phyloP scores from a whole-genome alignment of 2,329 filamentous ascomycete species.

The Aspergillus fijiensis region DNA sequence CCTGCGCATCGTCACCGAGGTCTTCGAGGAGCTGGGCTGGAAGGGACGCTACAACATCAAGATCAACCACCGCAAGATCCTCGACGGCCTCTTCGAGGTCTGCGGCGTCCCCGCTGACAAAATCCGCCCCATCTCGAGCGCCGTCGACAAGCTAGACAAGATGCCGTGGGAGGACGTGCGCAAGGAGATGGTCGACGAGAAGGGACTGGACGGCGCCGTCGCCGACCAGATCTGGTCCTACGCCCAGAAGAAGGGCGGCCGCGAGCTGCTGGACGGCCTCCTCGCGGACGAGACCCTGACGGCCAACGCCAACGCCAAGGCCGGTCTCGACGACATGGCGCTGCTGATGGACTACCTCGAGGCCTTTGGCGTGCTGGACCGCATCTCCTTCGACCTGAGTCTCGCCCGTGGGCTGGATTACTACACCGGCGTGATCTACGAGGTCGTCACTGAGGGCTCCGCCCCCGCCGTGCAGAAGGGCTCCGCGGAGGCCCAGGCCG shows the following conservation, averaged over 20 bases:
- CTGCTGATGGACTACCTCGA: conserved; percentile 80
- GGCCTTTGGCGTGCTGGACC: conserved; percentile 68
- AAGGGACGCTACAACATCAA: conserved; percentile 79
- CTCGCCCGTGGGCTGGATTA: conserved; percentile 90
- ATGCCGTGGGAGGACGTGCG: conserved; percentile 81
- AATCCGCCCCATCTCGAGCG: conserved; percentile 84
- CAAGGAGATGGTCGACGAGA: conserved; percentile 90
- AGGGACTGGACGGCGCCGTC: conserved; percentile 72
- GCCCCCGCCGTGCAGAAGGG: conserved; percentile 53
- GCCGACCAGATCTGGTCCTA: conserved; percentile 87
- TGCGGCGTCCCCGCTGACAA: conserved; percentile 85
- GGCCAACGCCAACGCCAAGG: conserved; percentile 72
- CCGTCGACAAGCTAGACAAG: conserved; percentile 96
- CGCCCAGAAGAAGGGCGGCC: conserved; percentile 73
- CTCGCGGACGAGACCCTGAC: conserved; percentile 65
- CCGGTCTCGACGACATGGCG: conserved; percentile 77
- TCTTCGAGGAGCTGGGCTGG: conserved; percentile 79
- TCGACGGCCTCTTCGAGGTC: conserved; percentile 89
- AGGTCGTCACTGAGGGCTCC: conserved; percentile 80
- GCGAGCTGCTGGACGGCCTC: conserved; percentile 71
- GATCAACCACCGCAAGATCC: conserved; percentile 90
- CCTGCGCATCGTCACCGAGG: conserved; percentile 77
- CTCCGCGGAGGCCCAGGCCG: conserved; percentile 36
- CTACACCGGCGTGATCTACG: conserved; percentile 80
- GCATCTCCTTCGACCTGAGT: conserved; percentile 84